Base-by-base conservation (phyloP, 2,329 filamentous ascomycete species). In the Pseudocercospora crystallina region DNA sequence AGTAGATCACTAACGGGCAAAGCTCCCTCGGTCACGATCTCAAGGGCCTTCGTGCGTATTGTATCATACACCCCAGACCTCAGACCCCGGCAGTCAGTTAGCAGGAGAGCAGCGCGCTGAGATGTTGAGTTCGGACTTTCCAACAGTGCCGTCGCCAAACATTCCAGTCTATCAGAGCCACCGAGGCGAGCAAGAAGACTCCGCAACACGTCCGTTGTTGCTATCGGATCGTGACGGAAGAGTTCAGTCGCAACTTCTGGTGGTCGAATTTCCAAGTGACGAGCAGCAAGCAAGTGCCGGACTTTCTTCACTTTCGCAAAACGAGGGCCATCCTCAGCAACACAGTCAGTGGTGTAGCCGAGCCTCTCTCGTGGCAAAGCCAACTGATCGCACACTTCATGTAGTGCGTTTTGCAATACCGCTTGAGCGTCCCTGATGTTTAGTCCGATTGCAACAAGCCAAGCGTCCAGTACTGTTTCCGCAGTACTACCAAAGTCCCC, bases 71-170 rank as follows among this genome's bases (percentile, higher is more conserved):
- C 10, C 13, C 30, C 30, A 32, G 12, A 7, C 5, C 29, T 37
- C 13, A 35, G 14, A 11, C 14, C 20, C 5, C 38, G 34, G n/a
- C 30, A 10, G 36, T 46, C 35, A 1, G 42, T 43, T 5, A 51
- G 33, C 8, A 51, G 36, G 7, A 51, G 36, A n/a, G 48, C 48
- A 35, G 48, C 48, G 26, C 36, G 43, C 15, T 51, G 48, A 2
- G 36, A 30, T 26, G 43, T 30, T 8, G 15, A 17, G 8, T n/a
- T 37, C 31, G 29, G 10, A 14, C 29, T 13, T 13, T 32, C 10
- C 26, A 47, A 20, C 29, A 47, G 33, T 8, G 15, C n/a, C 26
- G 8, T 12, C 12, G 43, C 43, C 10, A 29, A 46, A 2, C 13
- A 1, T 2, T 46, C n/a, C 20, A 37, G 17, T n/a, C 26, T 17